phyloP scores from a whole-genome alignment of 202 grass and related monocot species.

The Digitaria exilis region DNA sequence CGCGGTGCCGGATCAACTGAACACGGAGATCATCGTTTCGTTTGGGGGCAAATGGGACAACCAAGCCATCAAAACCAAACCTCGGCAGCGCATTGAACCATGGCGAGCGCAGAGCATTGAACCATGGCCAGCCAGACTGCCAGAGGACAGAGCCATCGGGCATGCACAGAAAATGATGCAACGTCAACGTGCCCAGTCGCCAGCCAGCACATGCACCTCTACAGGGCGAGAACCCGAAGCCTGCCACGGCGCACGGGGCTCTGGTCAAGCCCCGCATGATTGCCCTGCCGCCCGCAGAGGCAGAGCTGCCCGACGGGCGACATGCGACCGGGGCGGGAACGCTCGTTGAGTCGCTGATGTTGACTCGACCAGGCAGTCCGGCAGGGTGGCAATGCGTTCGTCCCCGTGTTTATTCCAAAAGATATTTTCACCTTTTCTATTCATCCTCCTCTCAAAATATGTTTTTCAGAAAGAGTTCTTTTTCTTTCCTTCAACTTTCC shows the following conservation, averaged over 20 bases:
- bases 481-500: too few species aligned
- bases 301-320: conserved; percentile 22
- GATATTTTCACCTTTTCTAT: too few species aligned
- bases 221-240: too few species aligned
- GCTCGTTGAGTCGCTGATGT: too few species aligned
- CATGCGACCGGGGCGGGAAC: too few species aligned
- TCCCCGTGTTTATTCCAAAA: too few species aligned
- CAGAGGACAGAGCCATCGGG: not conserved
- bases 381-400: too few species aligned
- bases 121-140: not conserved
- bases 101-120: not conserved
- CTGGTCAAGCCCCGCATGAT: conserved; percentile 32
- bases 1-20: not conserved
- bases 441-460: too few species aligned
- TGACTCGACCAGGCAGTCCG: too few species aligned
- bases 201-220: not conserved
- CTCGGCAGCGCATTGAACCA: not conserved
- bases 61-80: not conserved
- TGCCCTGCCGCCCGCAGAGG: not conserved
- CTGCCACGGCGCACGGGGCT: not conserved
- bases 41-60: too few species aligned
- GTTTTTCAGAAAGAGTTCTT: too few species aligned
- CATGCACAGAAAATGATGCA: conserved; percentile 30
- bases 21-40: too few species aligned
- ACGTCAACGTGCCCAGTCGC: not conserved